These are phyloP conservation scores for Pythium folliculosum DNA, from an alignment of 352 stramenopile genomes.

Conservation along the genomic window DNA sequence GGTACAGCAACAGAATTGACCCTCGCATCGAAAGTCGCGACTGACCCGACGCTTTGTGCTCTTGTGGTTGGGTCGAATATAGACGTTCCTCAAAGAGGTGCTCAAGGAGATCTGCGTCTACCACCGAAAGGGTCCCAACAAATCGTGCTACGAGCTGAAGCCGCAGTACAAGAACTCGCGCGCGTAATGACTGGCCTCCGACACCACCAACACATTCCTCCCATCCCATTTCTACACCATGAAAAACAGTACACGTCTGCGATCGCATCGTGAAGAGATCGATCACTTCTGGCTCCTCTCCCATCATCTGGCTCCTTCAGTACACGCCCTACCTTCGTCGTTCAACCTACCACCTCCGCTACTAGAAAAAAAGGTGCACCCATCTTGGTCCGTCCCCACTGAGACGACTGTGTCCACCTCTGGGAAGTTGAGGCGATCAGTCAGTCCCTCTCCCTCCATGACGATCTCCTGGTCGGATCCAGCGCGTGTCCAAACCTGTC, in stretches of 20 bases:
- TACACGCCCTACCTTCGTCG: background rate
- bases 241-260: background rate
- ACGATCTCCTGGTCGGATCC: background rate
- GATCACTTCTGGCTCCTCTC: conserved; percentile 9
- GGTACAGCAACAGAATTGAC: background rate
- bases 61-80: background rate
- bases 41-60: background rate
- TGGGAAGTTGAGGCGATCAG: conserved; percentile 13
- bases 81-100: conserved; percentile 89
- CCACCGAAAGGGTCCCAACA: conserved; percentile 88
- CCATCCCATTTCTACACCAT: too few relatives aligned
- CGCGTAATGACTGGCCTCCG: conserved; percentile 11
- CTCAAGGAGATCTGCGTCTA: conserved; percentile 90
- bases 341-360: background rate
- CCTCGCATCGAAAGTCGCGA: background rate
- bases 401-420: conserved; percentile 8
- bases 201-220: too few relatives aligned
- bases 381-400: conserved; percentile 12
- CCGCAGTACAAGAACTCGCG: conserved; percentile 83
- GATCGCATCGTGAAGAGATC: background rate
- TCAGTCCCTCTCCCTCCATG: conserved; percentile 2
- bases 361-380: conserved; percentile 21
- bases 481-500: conserved; percentile 11
- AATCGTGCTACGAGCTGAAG: conserved; percentile 90
- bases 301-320: conserved; percentile 12